Percentiles rank a stretch among this genome's conserved stretches.
Evolutionary conservation across 163 green algal genomes (phyloP).

Genomic region (Scenedesmus sp.): DNA sequence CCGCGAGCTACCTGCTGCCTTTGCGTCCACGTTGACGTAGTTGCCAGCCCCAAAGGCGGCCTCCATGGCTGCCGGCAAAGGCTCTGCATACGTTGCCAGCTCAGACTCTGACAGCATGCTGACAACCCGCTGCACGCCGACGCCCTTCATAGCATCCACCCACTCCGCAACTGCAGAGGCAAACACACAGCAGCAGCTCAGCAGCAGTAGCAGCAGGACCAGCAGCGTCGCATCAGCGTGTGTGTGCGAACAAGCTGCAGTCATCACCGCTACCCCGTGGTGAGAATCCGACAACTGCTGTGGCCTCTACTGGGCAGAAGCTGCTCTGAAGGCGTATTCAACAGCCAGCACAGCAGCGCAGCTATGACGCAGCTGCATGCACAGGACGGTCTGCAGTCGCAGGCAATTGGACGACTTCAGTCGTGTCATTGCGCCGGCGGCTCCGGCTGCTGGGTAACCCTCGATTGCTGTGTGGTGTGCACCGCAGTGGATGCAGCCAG

Average conservation of each 20-base stretch:
- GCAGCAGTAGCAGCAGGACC: neutral
- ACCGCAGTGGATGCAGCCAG: too few species aligned
- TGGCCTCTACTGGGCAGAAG: too few species aligned
- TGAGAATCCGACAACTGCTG: too few species aligned
- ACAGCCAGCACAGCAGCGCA: too few species aligned
- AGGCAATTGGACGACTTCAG: too few species aligned
- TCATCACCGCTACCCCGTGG: neutral
- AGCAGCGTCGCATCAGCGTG: neutral
- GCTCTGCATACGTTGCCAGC: conserved; percentile 48
- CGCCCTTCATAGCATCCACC: conserved; percentile 15
- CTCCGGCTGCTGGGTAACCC: too few species aligned
- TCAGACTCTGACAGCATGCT: conserved; percentile 42
- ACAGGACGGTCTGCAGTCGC: too few species aligned
- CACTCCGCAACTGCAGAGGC: conserved; percentile 38
- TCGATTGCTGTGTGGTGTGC: too few species aligned
- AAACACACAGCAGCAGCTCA: neutral
- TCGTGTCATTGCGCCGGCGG: too few species aligned
- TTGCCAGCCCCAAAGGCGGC: conserved; percentile 33
- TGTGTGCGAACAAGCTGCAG: too few species aligned
- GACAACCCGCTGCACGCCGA: conserved; percentile 33
- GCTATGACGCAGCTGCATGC: too few species aligned
- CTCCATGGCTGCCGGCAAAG: conserved; percentile 32
- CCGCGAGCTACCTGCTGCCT: neutral
- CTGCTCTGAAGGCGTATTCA: too few species aligned
- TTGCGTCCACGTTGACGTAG: conserved; percentile 43